phyloP scores from a whole-genome alignment of 768 basidiomycete species.

The Podaxis sp. region DNA sequence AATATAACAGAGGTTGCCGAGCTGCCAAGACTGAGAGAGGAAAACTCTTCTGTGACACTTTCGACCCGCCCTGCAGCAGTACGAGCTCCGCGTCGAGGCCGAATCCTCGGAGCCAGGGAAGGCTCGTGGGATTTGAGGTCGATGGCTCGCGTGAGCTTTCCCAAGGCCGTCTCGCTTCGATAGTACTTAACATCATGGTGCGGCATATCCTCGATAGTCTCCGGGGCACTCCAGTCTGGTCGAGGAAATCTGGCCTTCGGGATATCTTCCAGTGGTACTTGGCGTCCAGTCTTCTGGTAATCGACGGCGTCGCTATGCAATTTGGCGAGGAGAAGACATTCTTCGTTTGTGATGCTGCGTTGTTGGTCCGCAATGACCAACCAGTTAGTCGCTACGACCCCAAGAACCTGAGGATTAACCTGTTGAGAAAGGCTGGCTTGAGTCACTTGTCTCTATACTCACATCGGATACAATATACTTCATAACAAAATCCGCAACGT shows the following conservation, averaged over 20 bases:
- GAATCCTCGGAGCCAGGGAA: constrained; percentile 6
- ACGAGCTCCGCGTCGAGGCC: neutral
- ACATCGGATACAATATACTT: constrained; percentile 66
- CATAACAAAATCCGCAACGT: constrained; percentile 64
- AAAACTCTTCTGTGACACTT: neutral
- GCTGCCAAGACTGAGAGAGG: neutral
- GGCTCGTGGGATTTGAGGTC: constrained; percentile 35
- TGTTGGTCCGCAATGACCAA: constrained; percentile 57
- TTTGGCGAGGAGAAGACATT: constrained; percentile 47
- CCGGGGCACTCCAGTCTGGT: constrained; percentile 66
- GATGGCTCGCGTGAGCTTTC: constrained; percentile 55
- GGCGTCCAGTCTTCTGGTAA: constrained; percentile 55
- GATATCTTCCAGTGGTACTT: constrained; percentile 32
- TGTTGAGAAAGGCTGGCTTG: neutral
- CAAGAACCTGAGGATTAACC: constrained; percentile 37
- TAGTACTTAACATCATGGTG: constrained; percentile 40
- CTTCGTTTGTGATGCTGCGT: constrained; percentile 38
- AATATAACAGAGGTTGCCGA: neutral
- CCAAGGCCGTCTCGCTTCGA: constrained; percentile 49
- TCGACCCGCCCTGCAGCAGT: neutral
- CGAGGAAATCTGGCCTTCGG: constrained; percentile 35
- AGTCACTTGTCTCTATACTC: neutral
- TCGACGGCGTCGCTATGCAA: constrained; percentile 66
- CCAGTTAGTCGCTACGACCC: constrained; percentile 58
- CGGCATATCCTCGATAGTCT: constrained; percentile 33